These are phyloP conservation scores for Strobilomyces dryophilus DNA, from an alignment of 768 basidiomycete species.

Conservation along the genomic window DNA sequence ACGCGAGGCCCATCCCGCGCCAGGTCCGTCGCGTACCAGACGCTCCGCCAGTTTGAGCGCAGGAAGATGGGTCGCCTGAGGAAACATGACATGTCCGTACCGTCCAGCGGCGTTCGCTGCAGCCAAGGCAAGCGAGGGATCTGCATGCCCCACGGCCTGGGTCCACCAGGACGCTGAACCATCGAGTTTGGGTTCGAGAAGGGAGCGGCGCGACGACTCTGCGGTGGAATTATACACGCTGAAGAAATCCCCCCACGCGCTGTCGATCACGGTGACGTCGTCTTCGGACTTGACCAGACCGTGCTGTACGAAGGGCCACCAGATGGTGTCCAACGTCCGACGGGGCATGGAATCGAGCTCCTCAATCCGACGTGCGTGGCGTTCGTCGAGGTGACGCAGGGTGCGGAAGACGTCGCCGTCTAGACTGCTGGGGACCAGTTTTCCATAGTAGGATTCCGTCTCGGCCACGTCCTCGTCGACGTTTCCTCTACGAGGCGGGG, in stretches of 20 bases:
- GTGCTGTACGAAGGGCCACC: conserved; percentile 99
- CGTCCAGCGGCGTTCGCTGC: conserved; percentile 88
- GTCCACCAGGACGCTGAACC: conserved; percentile 99
- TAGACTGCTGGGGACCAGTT: conserved; percentile 35
- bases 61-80: conserved; percentile 80
- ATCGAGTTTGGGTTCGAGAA: conserved; percentile 67
- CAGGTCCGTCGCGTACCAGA: conserved; percentile 70
- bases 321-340: conserved; percentile 72
- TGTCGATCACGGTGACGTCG: conserved; percentile 89
- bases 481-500: conserved; percentile 49
- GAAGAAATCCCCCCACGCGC: conserved; percentile 84
- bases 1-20: conserved; percentile 84
- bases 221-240: conserved; percentile 50
- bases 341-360: conserved; percentile 76
- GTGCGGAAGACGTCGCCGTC: conserved; percentile 42
- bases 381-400: conserved; percentile 54
- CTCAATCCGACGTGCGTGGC: conserved; percentile 62
- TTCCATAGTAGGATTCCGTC: conserved; percentile 73
- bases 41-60: conserved; percentile 82
- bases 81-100: conserved; percentile 97
- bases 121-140: conserved; percentile 73
- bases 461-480: conserved; percentile 40
- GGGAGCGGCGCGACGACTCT: conserved; percentile 29
- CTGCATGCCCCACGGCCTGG: conserved; percentile 82
- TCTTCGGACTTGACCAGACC: conserved; percentile 58